Percentiles rank a stretch among this genome's conserved stretches.
Conservation (phyloP, 106 monocot genomes). For the Allium cepa region DNA sequence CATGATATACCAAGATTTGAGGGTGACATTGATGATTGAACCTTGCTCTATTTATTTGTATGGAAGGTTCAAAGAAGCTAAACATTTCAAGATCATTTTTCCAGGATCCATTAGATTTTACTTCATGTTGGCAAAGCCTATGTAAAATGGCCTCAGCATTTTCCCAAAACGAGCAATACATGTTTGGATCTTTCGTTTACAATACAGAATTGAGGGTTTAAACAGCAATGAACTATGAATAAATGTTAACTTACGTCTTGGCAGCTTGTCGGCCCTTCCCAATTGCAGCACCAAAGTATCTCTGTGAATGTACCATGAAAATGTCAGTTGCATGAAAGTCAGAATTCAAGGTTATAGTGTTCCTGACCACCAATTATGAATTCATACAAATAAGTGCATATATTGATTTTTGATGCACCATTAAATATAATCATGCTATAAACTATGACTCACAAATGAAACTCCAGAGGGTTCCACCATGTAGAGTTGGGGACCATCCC, state of each 20-base stretch:
- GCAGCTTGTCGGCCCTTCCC: slow-evolving; percentile 95
- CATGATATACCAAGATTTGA: too few relatives aligned
- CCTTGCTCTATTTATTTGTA: too few relatives aligned
- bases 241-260: slow-evolving; percentile 39
- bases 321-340: neutral
- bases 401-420: neutral
- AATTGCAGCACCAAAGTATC: slow-evolving; percentile 90
- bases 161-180: too few relatives aligned
- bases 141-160: too few relatives aligned
- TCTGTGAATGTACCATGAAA: slow-evolving; percentile 21
- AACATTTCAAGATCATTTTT: too few relatives aligned
- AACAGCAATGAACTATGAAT: too few relatives aligned
- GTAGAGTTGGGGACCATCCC: slow-evolving; percentile 94
- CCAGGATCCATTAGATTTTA: too few relatives aligned
- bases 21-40: too few relatives aligned
- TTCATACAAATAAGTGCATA: neutral
- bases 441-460: slow-evolving; percentile 67
- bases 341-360: neutral
- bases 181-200: too few relatives aligned
- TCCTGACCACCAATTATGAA: neutral
- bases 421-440: too few relatives aligned
- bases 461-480: slow-evolving; percentile 95
- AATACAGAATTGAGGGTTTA: neutral
- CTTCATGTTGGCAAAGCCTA: too few relatives aligned
- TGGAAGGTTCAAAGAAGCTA: too few relatives aligned